A percentile compares a stretch with the other conserved stretches of the same genome.
Conservation (phyloP, 2,329 filamentous ascomycete species). For the Fusarium illudens region DNA sequence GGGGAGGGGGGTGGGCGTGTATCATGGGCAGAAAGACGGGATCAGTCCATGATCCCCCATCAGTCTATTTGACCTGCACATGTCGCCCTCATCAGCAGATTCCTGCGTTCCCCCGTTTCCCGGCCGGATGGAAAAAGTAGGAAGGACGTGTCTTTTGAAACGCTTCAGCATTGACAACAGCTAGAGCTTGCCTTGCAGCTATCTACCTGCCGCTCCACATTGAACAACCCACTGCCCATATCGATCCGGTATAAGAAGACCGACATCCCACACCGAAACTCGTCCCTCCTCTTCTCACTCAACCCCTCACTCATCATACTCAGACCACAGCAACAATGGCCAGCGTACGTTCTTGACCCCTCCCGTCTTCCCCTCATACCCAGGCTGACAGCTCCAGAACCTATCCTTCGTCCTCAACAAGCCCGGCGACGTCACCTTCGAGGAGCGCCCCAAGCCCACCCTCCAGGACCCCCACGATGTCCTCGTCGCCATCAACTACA, state of each 20-base stretch:
- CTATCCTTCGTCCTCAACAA: conserved; percentile 86
- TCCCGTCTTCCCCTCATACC: conserved; percentile 23
- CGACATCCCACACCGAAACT: conserved; percentile 17
- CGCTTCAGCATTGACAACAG: conserved; percentile 13
- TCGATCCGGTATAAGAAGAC: conserved; percentile 31
- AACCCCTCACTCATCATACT: background rate
- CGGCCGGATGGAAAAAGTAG: conserved; percentile 16
- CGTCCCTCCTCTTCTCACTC: background rate
- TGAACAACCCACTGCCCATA: background rate
- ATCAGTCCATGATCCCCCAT: conserved; percentile 24
- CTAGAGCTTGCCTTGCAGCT: no score
- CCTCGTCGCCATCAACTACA: conserved; percentile 82
- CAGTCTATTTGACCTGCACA: conserved; percentile 35
- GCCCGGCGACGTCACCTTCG: conserved; percentile 74
- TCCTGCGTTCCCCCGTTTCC: background rate
- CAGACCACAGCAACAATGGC: conserved; percentile 30
- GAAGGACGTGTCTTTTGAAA: background rate
- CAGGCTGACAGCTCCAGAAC: conserved; percentile 63
- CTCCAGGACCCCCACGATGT: conserved; percentile 76
- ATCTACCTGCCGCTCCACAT: conserved; percentile 24
- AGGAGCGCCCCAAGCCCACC: conserved; percentile 76
- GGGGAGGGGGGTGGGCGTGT: conserved; percentile 28
- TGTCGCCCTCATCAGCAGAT: conserved; percentile 35
- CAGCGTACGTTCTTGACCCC: conserved; percentile 32
- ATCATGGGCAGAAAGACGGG: conserved; percentile 3